A percentile compares a stretch with the other conserved stretches of the same genome.
These are phyloP conservation scores for Zygoascus bituminiphila DNA, from an alignment of 805 yeast genomes.

Conservation along the genomic window DNA sequence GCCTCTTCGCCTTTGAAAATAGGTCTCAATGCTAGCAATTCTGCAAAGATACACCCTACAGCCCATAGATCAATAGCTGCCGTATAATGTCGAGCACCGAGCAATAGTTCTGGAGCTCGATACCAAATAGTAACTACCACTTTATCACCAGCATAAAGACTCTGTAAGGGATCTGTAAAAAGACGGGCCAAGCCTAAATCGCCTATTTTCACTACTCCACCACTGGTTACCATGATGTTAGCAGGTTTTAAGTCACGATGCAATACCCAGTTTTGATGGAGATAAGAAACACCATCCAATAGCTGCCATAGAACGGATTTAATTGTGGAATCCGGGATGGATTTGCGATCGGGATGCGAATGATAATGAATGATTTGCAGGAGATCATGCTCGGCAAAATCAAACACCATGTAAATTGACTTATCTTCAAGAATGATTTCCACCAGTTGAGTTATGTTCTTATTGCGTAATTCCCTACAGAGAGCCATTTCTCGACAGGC, in stretches of 20 bases:
- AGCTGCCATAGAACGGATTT: slow-evolving; percentile 91
- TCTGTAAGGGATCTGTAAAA: slow-evolving; percentile 78
- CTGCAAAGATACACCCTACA: slow-evolving; percentile 91
- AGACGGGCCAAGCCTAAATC: slow-evolving; percentile 88
- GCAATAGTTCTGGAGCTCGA: slow-evolving; percentile 80
- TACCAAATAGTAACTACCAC: slow-evolving; percentile 98
- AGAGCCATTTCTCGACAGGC: slow-evolving; percentile 95
- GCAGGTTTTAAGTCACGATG: slow-evolving; percentile 98
- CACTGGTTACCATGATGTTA: slow-evolving; percentile 86
- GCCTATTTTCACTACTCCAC: slow-evolving; percentile 91
- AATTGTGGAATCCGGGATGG: slow-evolving; percentile 69
- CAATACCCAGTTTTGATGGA: slow-evolving; percentile 93
- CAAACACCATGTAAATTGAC: slow-evolving; percentile 89
- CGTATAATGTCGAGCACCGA: slow-evolving; percentile 90
- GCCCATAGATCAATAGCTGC: slow-evolving; percentile 95
- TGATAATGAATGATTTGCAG: slow-evolving; percentile 91
- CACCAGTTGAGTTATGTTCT: slow-evolving; percentile 67
- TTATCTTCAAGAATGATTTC: slow-evolving; percentile 84
- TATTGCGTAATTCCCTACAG: slow-evolving; percentile 77
- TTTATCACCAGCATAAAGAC: slow-evolving; percentile 84
- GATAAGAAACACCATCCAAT: slow-evolving; percentile 77
- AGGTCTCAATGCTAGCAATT: slow-evolving; percentile 78
- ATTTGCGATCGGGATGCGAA: slow-evolving; percentile 75
- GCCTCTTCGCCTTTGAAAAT: slow-evolving; percentile 97
- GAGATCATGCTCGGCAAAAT: slow-evolving; percentile 92